A percentile compares a stretch with the other conserved stretches of the same genome.
Conservation (phyloP, 2,329 filamentous ascomycete species). For the Aspergillus sp. region DNA sequence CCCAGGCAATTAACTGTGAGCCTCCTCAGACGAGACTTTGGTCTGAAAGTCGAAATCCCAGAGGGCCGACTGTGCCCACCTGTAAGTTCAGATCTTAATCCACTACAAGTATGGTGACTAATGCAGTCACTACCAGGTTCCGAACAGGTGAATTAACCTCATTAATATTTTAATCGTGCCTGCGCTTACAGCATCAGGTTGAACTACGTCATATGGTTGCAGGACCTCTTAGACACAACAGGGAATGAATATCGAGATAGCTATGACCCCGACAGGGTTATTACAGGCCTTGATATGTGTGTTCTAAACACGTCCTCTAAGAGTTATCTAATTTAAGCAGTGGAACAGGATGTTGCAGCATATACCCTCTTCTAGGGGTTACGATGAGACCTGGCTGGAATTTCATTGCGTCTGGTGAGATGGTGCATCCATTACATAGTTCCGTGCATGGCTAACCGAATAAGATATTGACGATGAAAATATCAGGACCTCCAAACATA, state of each 20-base stretch:
- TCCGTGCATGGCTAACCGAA: not conserved
- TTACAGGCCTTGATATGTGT: conserved; percentile 74
- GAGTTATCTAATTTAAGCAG: conserved; percentile 36
- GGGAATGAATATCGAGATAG: conserved; percentile 46
- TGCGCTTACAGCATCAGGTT: conserved; percentile 54
- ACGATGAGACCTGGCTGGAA: conserved; percentile 67
- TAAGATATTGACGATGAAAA: conserved; percentile 73
- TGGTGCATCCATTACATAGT: not conserved
- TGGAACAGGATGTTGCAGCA: conserved; percentile 85
- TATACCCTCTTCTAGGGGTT: conserved; percentile 84
- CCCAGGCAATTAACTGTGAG: conserved; percentile 69
- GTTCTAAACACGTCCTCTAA: not conserved
- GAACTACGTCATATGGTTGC: conserved; percentile 90
- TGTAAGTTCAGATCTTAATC: conserved; percentile 46
- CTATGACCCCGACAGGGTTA: conserved; percentile 55
- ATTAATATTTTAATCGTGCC: not conserved
- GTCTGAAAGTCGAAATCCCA: conserved; percentile 68
- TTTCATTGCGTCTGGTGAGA: conserved; percentile 65
- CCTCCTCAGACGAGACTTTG: conserved; percentile 74
- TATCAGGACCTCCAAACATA: conserved; percentile 63
- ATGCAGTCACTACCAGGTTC: conserved; percentile 34
- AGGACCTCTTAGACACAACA: conserved; percentile 73
- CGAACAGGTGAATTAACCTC: conserved; percentile 42
- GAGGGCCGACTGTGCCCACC: conserved; percentile 82
- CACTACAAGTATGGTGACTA: conserved; percentile 2